These are phyloP conservation scores for Chenopodium berlandieri DNA, from an alignment of 148 eudicot species.

Conservation along the genomic window DNA sequence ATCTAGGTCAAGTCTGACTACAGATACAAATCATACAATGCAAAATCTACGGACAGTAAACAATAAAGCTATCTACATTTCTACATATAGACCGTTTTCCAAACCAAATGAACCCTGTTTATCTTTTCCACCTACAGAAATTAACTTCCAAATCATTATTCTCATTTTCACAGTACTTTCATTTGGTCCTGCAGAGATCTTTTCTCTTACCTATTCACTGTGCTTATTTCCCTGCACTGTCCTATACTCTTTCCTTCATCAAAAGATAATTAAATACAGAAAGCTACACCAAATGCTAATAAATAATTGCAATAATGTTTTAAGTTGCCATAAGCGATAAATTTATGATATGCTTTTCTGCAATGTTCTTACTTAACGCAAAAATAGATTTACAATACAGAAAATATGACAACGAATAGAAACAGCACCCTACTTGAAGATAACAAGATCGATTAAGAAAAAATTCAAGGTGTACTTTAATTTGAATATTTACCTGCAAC, in stretches of 20 bases:
- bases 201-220: background rate
- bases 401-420: background rate
- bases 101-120: background rate
- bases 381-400: background rate
- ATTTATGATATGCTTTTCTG: background rate
- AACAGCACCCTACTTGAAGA: background rate
- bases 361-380: background rate
- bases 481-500: conserved; percentile 66
- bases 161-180: background rate
- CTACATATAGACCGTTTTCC: background rate
- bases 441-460: background rate
- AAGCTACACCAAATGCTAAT: background rate
- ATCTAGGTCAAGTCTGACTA: background rate
- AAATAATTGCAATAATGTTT: background rate
- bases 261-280: background rate
- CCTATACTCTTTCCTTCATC: background rate
- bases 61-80: background rate
- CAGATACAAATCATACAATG: background rate
- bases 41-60: background rate
- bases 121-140: background rate
- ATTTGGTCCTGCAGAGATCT: background rate
- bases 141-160: background rate
- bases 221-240: background rate
- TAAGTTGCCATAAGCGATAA: background rate
- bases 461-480: background rate